Percentiles rank a stretch among this genome's conserved stretches.
Conservation (phyloP, 2,329 filamentous ascomycete genomes). For the Dothistroma septosporum region DNA sequence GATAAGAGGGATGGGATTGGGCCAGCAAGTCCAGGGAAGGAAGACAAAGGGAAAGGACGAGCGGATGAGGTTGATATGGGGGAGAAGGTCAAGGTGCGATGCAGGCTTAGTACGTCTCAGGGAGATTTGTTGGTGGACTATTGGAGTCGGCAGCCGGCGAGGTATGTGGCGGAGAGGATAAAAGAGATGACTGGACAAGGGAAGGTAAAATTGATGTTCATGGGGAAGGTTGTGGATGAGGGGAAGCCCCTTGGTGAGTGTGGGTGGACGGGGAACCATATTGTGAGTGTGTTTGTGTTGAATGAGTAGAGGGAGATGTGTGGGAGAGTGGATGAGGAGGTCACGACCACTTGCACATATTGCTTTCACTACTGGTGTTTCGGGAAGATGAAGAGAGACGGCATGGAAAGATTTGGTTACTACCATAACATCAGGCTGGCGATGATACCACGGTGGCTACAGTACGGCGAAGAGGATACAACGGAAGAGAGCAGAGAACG, state of each 20-base stretch:
- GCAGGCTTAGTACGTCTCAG: constrained; percentile 36
- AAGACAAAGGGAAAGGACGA: constrained; percentile 34
- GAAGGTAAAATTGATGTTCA: constrained; percentile 68
- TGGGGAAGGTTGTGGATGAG: constrained; percentile 75
- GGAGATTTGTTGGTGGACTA: constrained; percentile 34
- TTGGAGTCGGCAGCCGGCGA: constrained; percentile 53
- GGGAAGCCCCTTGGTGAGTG: constrained; percentile 61
- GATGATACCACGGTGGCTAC: constrained; percentile 2
- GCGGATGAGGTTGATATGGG: constrained; percentile 32
- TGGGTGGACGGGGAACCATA: constrained; percentile 70
- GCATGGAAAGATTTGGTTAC: not conserved
- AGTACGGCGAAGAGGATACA: not conserved
- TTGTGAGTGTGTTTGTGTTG: constrained; percentile 69
- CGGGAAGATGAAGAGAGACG: not conserved
- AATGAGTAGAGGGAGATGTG: not conserved
- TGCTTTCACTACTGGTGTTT: not conserved
- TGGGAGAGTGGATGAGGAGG: not conserved
- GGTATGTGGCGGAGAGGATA: constrained; percentile 59
- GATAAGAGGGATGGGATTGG: not conserved
- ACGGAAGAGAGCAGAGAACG: not conserved
- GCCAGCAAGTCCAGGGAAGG: not conserved
- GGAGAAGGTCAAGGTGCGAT: constrained; percentile 35
- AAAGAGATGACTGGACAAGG: constrained; percentile 59
- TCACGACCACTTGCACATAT: not conserved
- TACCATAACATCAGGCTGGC: not conserved